Percentiles rank a stretch among this genome's conserved stretches.
Evolutionary conservation across 371 early-diverging fungal species (phyloP).

Genomic region (Rhizopus arrhizus): DNA sequence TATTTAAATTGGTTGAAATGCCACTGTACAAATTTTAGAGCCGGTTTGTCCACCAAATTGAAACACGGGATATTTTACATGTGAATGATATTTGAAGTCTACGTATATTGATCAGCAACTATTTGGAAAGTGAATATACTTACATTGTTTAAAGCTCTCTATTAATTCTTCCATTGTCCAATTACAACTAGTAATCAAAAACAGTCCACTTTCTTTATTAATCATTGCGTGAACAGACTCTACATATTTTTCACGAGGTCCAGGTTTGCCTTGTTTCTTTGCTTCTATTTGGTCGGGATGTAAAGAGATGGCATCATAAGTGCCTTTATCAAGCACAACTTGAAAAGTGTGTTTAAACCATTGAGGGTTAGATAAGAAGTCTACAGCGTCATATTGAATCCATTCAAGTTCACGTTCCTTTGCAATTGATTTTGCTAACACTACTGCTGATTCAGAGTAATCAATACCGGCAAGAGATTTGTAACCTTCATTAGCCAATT

Average conservation of each 20-base stretch:
- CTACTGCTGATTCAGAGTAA: constrained; percentile 79
- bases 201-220: constrained; percentile 54
- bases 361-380: constrained; percentile 60
- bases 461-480: constrained; percentile 81
- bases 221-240: constrained; percentile 38
- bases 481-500: constrained; percentile 68
- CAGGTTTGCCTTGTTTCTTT: constrained; percentile 32
- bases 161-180: constrained; percentile 89
- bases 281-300: constrained; percentile 57
- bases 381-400: constrained; percentile 60
- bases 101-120: no score
- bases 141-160: constrained; percentile 61
- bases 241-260: constrained; percentile 43
- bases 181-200: constrained; percentile 91
- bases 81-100: constrained; percentile 68
- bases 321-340: constrained; percentile 88
- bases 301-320: constrained; percentile 90
- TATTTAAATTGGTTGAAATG: constrained; percentile 46
- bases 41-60: constrained; percentile 87
- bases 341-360: constrained; percentile 55
- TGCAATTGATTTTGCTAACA: constrained; percentile 64
- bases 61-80: constrained; percentile 81
- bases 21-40: constrained; percentile 83
- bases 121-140: constrained; percentile 8
- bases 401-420: constrained; percentile 46